Evolutionary conservation across 148 eudicot species (phyloP).

Genomic region (Linanthus parryae): DNA sequence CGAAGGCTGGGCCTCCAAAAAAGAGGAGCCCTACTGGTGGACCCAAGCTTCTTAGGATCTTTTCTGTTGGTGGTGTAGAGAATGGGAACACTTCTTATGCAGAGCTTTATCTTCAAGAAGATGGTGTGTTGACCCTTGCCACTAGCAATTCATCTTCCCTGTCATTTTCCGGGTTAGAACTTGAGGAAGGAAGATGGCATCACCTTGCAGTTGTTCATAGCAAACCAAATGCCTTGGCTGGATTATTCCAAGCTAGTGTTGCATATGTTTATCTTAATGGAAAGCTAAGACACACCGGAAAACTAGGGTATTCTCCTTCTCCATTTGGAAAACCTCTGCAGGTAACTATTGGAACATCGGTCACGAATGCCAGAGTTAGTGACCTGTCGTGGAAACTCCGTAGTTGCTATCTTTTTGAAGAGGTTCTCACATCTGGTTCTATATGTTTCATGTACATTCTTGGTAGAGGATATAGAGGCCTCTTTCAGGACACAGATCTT

Average conservation of each 20-base stretch:
- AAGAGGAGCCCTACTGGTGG: conserved; percentile 33
- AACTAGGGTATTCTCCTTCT: conserved; percentile 97
- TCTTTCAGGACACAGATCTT: conserved; percentile 89
- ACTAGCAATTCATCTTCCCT: conserved; percentile 85
- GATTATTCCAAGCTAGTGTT: conserved; percentile 96
- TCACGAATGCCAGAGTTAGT: conserved; percentile 56
- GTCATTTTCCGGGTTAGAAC: conserved; percentile 79
- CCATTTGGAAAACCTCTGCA: conserved; percentile 91
- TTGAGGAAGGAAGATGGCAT: conserved; percentile 97
- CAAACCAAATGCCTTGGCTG: conserved; percentile 99
- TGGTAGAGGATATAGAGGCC: conserved; percentile 98
- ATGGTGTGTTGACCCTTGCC: conserved; percentile 83
- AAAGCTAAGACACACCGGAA: conserved; percentile 85
- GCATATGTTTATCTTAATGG: conserved; percentile 93
- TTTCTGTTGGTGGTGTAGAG: conserved; percentile 85
- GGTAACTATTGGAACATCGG: conserved; percentile 91
- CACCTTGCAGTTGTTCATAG: conserved; percentile 98
- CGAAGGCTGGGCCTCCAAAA: conserved; percentile 37
- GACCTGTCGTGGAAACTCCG: conserved; percentile 89
- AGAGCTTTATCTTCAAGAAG: conserved; percentile 88
- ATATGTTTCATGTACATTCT: conserved; percentile 97
- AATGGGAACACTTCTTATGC: conserved; percentile 70
- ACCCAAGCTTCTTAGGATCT: conserved; percentile 62
- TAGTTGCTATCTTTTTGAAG: conserved; percentile 95
- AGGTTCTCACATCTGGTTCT: conserved; percentile 85